These are phyloP conservation scores for Daedaleopsis nitida DNA, from an alignment of 768 basidiomycete genomes.

Conservation along the genomic window DNA sequence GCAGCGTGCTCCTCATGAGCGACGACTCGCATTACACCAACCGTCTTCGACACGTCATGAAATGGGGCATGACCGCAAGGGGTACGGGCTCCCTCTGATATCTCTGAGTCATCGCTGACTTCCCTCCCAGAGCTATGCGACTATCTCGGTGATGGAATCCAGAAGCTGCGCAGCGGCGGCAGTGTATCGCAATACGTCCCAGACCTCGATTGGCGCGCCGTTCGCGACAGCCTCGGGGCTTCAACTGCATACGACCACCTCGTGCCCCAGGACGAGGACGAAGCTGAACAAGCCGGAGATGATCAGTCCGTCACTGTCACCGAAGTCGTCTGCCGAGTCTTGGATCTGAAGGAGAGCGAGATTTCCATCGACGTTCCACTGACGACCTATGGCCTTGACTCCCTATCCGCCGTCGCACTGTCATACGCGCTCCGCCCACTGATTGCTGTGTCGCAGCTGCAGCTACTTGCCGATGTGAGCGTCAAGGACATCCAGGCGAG, in stretches of 20 bases:
- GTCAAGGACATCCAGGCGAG: too few species aligned
- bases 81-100: background rate
- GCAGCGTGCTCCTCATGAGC: background rate
- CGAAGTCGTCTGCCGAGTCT: too few species aligned
- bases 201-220: constrained; percentile 33
- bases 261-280: constrained; percentile 12
- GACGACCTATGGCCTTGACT: too few species aligned
- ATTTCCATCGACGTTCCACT: too few species aligned
- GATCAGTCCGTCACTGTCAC: too few species aligned
- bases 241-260: constrained; percentile 27
- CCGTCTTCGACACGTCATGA: constrained; percentile 1
- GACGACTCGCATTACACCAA: background rate
- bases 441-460: too few species aligned
- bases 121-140: constrained; percentile 28
- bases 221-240: constrained; percentile 27
- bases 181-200: constrained; percentile 34
- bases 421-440: too few species aligned
- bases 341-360: too few species aligned
- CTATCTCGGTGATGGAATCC: constrained; percentile 37
- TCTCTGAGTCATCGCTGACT: background rate
- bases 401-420: too few species aligned
- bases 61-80: constrained; percentile 14
- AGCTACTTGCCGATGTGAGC: too few species aligned
- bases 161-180: constrained; percentile 24
- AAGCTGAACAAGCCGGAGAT: too few species aligned